These are phyloP conservation scores for Tricholomella constricta DNA, from an alignment of 768 basidiomycete genomes.

Conservation along the genomic window DNA sequence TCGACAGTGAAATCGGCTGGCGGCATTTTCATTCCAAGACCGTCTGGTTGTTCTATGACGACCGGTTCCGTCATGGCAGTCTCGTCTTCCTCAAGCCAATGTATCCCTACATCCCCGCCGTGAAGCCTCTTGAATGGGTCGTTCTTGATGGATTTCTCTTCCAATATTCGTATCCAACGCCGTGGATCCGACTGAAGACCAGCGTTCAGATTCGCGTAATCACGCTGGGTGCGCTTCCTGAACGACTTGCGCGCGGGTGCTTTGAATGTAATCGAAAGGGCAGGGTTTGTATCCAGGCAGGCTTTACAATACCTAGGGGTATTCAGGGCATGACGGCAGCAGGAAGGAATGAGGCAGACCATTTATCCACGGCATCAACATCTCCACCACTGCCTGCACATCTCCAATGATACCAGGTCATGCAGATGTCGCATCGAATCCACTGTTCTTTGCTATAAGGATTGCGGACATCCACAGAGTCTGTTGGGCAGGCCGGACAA, in stretches of 20 bases:
- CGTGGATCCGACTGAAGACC: slow-evolving; percentile 64
- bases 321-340: slow-evolving; percentile 11
- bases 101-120: slow-evolving; percentile 63
- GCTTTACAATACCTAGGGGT: slow-evolving; percentile 65
- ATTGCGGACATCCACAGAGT: slow-evolving; percentile 29
- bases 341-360: slow-evolving; percentile 43
- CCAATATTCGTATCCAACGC: slow-evolving; percentile 70
- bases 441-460: slow-evolving; percentile 65
- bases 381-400: slow-evolving; percentile 71
- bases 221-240: slow-evolving; percentile 70
- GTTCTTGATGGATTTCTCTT: slow-evolving; percentile 62
- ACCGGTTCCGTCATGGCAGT: slow-evolving; percentile 82
- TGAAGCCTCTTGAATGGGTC: slow-evolving; percentile 69
- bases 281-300: slow-evolving; percentile 61
- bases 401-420: slow-evolving; percentile 83
- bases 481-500: slow-evolving; percentile 56
- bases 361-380: slow-evolving; percentile 74
- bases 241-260: slow-evolving; percentile 80
- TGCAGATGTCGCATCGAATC: slow-evolving; percentile 83
- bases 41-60: slow-evolving; percentile 74
- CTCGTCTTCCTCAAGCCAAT: slow-evolving; percentile 76
- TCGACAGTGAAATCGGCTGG: slow-evolving; percentile 66
- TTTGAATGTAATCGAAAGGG: slow-evolving; percentile 70
- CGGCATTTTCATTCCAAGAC: slow-evolving; percentile 92
- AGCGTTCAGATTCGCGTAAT: slow-evolving; percentile 77